Percentiles rank a stretch among this genome's conserved stretches.
Evolutionary conservation across 169 alveolate genomes (phyloP).

Genomic region (Eimeria falciformis): DNA sequence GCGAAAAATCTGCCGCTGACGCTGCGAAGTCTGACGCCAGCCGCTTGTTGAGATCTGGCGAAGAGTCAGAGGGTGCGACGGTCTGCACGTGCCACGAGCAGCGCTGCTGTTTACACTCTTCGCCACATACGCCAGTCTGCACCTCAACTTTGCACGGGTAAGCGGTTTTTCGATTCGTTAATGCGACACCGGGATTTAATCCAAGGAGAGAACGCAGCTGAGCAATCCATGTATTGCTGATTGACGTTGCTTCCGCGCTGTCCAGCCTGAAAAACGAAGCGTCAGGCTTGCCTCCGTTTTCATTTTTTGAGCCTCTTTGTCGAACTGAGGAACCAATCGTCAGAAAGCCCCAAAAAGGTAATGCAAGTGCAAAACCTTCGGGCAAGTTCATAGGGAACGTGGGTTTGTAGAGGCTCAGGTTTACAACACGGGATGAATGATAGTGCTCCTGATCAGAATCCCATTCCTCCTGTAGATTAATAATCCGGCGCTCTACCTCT

Average conservation of each 20-base stretch:
- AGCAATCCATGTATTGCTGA: constrained; percentile 51
- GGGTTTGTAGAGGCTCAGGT: constrained; percentile 37
- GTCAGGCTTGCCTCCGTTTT: not conserved
- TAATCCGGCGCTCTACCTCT: constrained; percentile 16
- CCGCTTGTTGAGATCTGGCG: not conserved
- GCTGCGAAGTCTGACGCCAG: not conserved
- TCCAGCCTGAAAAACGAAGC: not conserved
- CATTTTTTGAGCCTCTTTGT: not conserved
- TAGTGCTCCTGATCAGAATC: constrained; percentile 8
- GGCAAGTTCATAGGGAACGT: not conserved
- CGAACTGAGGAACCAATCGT: not conserved
- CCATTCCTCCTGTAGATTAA: constrained; percentile 33
- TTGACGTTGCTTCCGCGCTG: constrained; percentile 11
- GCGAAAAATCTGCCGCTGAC: not conserved
- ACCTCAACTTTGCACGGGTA: not conserved
- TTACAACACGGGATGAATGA: not conserved
- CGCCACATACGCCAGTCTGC: constrained; percentile 8
- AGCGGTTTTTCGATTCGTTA: not conserved
- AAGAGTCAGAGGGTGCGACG: not conserved
- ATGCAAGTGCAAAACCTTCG: not conserved
- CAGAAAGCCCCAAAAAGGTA: constrained; percentile 56
- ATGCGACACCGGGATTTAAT: not conserved
- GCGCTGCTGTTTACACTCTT: constrained; percentile 20
- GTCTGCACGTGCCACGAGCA: constrained; percentile 26
- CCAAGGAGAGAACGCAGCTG: constrained; percentile 50